Evolutionary conservation across 2,329 filamentous ascomycete species (phyloP), one percentile per base, ranked within the genome.

Genomic region (Aspergillus fructus): DNA sequence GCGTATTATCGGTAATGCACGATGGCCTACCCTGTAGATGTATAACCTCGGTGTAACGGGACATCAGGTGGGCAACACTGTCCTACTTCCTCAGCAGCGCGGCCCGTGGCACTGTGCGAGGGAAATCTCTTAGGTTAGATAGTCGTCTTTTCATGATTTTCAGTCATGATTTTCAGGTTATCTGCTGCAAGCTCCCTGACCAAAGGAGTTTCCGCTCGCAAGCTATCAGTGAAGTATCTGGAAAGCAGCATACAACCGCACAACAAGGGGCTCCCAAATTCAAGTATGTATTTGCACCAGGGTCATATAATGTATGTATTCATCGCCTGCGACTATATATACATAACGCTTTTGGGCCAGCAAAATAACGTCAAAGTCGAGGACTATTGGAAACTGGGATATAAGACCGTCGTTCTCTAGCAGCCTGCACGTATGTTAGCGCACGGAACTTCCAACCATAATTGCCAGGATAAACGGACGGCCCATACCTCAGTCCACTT

Each of bases 401-500:
- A 65, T 83, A 84, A n/a, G 71, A 75, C 58, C 76, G 76, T 61
- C 80, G 73, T 65, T 82, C 78, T 60, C 77, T 74, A 40, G 75
- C 74, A 61, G 74, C 76, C 79, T 82, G 56, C 15, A 49, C 8
- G 9, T 37, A 5, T 42, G 50, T 60, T 34, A 58, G 57, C 50
- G 37, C 21, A 41, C 6, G 9, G 7, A 21, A 21, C 5, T 15
- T 6, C 24, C 24, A 39, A 17, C 21, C 13, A 48, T 27, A 9
- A 3, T 40, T 12, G 30, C 13, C 12, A 17, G 7, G 23, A 4
- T 11, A 27, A 8, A 23, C 23, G 33, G 17, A 17, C 15, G 11
- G 4, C 41, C 47, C 55, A 49, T 74, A 82, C 81, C 72, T 83
- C 79, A 61, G 80, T 69, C 78, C 81, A 85, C 62, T 78, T 79